Base-by-base conservation (phyloP, 345 rosid species). In the Cochlearia excelsa region DNA sequence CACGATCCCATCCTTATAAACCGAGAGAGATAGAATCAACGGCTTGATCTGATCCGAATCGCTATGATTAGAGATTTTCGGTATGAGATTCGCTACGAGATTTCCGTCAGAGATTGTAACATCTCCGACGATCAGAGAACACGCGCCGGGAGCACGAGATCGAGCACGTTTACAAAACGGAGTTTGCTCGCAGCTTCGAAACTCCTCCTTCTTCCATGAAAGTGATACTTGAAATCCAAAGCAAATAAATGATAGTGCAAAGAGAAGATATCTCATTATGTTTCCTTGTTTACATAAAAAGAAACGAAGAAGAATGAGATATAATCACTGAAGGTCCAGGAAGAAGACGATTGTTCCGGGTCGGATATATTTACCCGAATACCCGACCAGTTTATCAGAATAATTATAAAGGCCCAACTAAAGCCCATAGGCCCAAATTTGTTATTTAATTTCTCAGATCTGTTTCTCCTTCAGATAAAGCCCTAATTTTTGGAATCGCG, bases 131-230 rank as follows among this genome's bases (percentile, higher is more conserved):
- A 64, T 37, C 4, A 84, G 59, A 61, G 82, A 66, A 68, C 73
- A 84, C 55, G 80, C 45, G 4, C 88, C 92, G 43, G 97, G 95
- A 28, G 77, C 49, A 35, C 90, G 92, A 34, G 79, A 68, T 62
- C 99, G 86, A 69, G 89, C 90, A 33, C 90, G 95, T 72, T 87
- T 84, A 88, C 99, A 94, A 75, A 94, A 94, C 2, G 99, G 99
- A 43, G 95, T 85, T 64, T 94, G 96, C 46, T 90, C 65, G 60
- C 99, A 94, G 84, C 71, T 81, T 9, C 99, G 81, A 59, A 94
- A 94, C 75, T 94, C 99, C 6, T 94, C 99, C 53, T 80, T 85
- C 72, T 94, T 94, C 97, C 96, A 94, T 23, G 97, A 87, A 38
- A 67, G 56, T 49, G 70, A 77, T 35, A 74, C 48, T 52, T 76